phyloP scores from a whole-genome alignment of 441 rosid genomes.

The Mallotus repandus region DNA sequence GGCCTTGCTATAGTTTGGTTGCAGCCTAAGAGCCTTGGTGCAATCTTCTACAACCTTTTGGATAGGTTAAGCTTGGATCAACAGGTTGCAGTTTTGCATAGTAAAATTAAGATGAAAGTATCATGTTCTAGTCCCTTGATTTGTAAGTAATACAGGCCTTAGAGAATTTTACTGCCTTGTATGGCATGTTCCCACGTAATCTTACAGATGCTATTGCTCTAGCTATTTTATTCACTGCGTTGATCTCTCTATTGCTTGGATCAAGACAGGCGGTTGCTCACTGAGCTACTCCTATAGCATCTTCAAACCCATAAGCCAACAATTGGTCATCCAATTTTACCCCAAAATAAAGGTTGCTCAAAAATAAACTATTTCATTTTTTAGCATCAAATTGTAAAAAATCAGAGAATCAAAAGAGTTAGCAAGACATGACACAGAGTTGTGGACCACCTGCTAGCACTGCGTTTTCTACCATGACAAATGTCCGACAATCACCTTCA shows the following conservation, averaged over 20 bases:
- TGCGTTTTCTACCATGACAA: conserved; percentile 29
- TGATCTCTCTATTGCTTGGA: too few species aligned
- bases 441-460: conserved; percentile 7
- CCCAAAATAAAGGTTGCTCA: too few species aligned
- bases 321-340: too few species aligned
- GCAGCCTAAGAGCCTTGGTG: conserved; percentile 58
- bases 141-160: conserved; percentile 65
- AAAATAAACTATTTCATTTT: too few species aligned
- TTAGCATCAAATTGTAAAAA: too few species aligned
- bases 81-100: conserved; percentile 87
- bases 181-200: conserved; percentile 67
- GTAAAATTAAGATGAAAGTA: conserved; percentile 57
- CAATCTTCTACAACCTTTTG: conserved; percentile 79
- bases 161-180: conserved; percentile 52
- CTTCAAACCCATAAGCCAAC: too few species aligned
- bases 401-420: too few species aligned
- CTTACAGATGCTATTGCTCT: conserved; percentile 63
- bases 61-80: conserved; percentile 58
- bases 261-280: too few species aligned
- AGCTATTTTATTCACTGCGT: neutral
- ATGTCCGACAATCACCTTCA: conserved; percentile 24
- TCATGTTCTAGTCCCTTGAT: conserved; percentile 66
- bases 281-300: too few species aligned
- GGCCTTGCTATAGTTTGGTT: conserved; percentile 67
- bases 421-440: too few species aligned